Evolutionary conservation across 1,284 basidiomycete genomes (phyloP).

Genomic region (Puccinia triticina): DNA sequence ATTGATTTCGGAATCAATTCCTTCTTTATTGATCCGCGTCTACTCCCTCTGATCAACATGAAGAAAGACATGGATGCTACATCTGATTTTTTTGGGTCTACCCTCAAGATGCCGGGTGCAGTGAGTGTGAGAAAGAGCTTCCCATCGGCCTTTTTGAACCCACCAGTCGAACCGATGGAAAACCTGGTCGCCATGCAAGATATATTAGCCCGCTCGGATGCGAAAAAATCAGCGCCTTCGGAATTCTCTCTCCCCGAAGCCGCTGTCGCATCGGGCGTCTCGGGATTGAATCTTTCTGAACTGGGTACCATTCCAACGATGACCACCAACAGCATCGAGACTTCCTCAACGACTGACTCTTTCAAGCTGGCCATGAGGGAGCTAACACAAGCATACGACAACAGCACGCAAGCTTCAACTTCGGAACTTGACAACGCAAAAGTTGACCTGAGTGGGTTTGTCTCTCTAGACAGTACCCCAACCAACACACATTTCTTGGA

Average conservation of each 20-base stretch:
- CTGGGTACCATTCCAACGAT: slow-evolving; percentile 19
- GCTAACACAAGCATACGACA: slow-evolving; percentile 1
- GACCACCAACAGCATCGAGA: not conserved
- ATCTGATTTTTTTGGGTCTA: slow-evolving; percentile 1
- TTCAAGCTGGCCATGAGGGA: slow-evolving; percentile 26
- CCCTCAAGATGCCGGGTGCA: slow-evolving; percentile 6
- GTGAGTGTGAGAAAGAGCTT: slow-evolving; percentile 4
- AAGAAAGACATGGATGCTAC: not conserved
- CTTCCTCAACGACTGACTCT: not conserved
- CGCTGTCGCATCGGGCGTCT: not conserved
- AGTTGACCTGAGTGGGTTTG: not conserved
- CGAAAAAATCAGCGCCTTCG: not conserved
- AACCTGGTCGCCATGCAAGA: not conserved
- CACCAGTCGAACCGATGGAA: not conserved
- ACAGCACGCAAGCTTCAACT: not conserved
- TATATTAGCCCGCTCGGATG: not conserved
- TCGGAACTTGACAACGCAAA: not conserved
- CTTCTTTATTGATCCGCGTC: slow-evolving; percentile 16
- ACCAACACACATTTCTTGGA: not conserved
- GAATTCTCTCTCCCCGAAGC: not conserved
- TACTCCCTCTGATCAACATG: not conserved
- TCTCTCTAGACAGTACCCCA: not conserved
- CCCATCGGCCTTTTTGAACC: slow-evolving; percentile 2
- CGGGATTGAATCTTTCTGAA: not conserved
- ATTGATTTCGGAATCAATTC: slow-evolving; percentile 4